Evolutionary conservation across 176 grass and related monocot species (phyloP).

Genomic region (Oryza nivara): DNA sequence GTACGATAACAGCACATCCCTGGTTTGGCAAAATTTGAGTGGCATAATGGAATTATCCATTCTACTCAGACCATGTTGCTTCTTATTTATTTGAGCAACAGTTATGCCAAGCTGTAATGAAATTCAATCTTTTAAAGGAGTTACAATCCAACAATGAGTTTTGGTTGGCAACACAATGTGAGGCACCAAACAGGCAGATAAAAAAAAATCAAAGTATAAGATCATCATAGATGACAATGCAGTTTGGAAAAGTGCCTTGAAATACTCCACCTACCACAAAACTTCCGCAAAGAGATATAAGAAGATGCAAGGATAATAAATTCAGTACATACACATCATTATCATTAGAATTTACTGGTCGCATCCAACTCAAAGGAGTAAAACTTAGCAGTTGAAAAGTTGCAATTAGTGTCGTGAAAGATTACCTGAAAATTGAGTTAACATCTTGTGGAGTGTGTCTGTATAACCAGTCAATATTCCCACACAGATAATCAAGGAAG

Average conservation of each 20-base stretch:
- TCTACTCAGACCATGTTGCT: neutral
- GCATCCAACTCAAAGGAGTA: neutral
- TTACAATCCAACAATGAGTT: neutral
- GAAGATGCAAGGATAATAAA: constrained; percentile 1
- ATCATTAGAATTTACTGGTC: neutral
- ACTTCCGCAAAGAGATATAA: constrained; percentile 31
- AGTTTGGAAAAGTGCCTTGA: constrained; percentile 5
- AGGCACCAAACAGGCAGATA: neutral
- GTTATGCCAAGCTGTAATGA: neutral
- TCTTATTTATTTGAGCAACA: constrained; percentile 10
- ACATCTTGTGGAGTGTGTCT: constrained; percentile 87
- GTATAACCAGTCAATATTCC: constrained; percentile 98
- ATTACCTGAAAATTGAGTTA: constrained; percentile 87
- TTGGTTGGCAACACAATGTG: neutral
- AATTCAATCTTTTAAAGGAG: neutral
- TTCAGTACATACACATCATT: neutral
- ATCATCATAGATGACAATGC: neutral
- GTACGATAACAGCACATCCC: neutral
- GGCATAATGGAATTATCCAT: neutral
- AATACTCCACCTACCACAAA: neutral
- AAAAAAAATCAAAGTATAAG: neutral
- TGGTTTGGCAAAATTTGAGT: neutral
- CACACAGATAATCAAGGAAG: constrained; percentile 93
- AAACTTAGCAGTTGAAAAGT: neutral
- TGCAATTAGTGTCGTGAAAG: constrained; percentile 16